Percentiles rank a stretch among this genome's conserved stretches.
Evolutionary conservation across 331 rosid genomes (phyloP).

Genomic region (Acacia concinna): DNA sequence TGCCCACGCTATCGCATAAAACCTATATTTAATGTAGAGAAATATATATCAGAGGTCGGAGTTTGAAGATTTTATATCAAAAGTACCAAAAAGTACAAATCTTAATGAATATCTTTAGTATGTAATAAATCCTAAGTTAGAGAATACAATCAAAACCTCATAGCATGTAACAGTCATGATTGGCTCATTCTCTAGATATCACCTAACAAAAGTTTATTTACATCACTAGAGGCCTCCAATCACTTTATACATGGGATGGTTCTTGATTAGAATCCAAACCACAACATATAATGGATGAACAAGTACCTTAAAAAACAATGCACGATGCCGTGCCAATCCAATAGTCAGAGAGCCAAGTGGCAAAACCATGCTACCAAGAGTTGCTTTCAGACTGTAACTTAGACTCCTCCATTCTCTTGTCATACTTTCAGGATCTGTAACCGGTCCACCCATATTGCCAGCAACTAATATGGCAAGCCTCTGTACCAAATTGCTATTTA

Average conservation of each 20-base stretch:
- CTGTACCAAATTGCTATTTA: constrained; percentile 68
- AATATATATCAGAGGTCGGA: constrained; percentile 7
- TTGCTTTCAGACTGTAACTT: constrained; percentile 71
- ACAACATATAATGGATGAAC: constrained; percentile 16
- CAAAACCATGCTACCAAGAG: constrained; percentile 95
- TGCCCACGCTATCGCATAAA: constrained; percentile 86
- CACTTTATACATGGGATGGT: constrained; percentile 16
- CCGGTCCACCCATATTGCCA: constrained; percentile 92
- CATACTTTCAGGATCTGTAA: constrained; percentile 82
- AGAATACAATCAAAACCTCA: constrained; percentile 1
- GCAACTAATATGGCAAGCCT: constrained; percentile 83
- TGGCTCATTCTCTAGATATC: constrained; percentile 21
- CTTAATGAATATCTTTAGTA: not conserved
- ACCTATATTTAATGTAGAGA: constrained; percentile 50
- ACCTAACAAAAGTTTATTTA: not conserved
- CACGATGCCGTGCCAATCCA: constrained; percentile 98
- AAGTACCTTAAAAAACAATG: constrained; percentile 90
- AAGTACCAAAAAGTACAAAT: not conserved
- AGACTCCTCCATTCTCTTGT: constrained; percentile 78
- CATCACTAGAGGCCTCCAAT: constrained; percentile 17
- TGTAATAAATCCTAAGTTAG: not conserved
- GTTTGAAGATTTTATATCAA: not conserved
- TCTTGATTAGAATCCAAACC: constrained; percentile 24
- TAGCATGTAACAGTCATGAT: not conserved
- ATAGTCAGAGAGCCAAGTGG: constrained; percentile 89